Percentiles rank a stretch among this genome's conserved stretches.
Conservation (phyloP, 768 basidiomycete genomes). For the Tephrocybe sp. region DNA sequence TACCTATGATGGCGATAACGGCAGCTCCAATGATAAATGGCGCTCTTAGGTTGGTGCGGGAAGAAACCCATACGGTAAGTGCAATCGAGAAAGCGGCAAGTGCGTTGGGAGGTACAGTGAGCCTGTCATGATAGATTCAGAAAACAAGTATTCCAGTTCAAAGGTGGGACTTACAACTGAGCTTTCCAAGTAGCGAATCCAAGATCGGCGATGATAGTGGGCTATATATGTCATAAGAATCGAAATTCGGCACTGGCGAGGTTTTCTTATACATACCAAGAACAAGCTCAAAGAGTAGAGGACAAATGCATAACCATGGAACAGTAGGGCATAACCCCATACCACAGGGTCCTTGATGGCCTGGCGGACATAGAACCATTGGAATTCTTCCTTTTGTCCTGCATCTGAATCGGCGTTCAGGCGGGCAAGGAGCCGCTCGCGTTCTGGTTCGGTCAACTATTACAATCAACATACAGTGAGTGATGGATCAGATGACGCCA, state of each 20-base stretch:
- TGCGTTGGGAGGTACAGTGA: constrained; percentile 61
- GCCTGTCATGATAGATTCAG: constrained; percentile 35
- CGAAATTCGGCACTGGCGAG: background rate
- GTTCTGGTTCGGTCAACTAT: constrained; percentile 55
- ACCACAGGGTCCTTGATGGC: constrained; percentile 59
- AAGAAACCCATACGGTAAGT: constrained; percentile 51
- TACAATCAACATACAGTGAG: background rate
- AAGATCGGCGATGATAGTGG: constrained; percentile 57
- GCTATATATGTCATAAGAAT: constrained; percentile 29
- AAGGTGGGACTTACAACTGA: constrained; percentile 43
- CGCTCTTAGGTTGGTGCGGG: constrained; percentile 43
- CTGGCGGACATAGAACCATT: constrained; percentile 57
- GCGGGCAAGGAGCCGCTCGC: constrained; percentile 45
- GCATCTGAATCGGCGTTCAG: constrained; percentile 56
- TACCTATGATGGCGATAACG: constrained; percentile 52
- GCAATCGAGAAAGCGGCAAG: constrained; percentile 51
- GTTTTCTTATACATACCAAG: constrained; percentile 34
- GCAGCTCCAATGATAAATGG: constrained; percentile 54
- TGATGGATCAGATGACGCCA: background rate
- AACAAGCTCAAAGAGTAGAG: constrained; percentile 60
- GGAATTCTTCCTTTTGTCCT: constrained; percentile 50
- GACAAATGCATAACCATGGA: constrained; percentile 63
- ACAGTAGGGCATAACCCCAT: constrained; percentile 60
- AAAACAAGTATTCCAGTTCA: background rate
- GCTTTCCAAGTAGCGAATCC: constrained; percentile 63